Conservation (phyloP, 805 yeast genomes). For the Metschnikowia aberdeeniae region DNA sequence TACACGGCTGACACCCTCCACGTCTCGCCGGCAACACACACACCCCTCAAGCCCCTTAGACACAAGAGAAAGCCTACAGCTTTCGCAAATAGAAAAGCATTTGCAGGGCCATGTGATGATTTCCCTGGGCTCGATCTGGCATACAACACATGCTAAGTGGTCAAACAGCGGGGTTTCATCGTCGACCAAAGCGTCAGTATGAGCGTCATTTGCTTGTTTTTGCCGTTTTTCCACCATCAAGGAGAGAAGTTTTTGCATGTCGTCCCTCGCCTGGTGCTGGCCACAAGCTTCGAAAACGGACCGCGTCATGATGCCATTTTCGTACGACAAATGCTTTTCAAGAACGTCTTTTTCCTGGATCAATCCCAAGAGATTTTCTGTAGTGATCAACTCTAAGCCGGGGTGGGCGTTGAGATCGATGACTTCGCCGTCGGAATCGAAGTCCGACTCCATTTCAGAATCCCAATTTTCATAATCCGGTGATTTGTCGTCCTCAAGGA, state of each 20-base stretch:
- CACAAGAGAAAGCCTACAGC: slow-evolving; percentile 71
- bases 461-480: slow-evolving; percentile 10
- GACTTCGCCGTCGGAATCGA: slow-evolving; percentile 7
- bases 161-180: slow-evolving; percentile 27
- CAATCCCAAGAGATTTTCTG: slow-evolving; percentile 13
- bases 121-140: slow-evolving; percentile 70
- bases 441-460: slow-evolving; percentile 8
- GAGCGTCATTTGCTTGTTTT: not conserved
- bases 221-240: slow-evolving; percentile 17
- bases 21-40: slow-evolving; percentile 77
- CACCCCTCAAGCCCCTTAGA: slow-evolving; percentile 72
- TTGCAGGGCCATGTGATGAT: slow-evolving; percentile 91
- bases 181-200: slow-evolving; percentile 7
- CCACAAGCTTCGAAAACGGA: slow-evolving; percentile 20
- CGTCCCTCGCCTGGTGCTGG: slow-evolving; percentile 2
- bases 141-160: slow-evolving; percentile 65
- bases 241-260: slow-evolving; percentile 19
- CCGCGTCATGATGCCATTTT: slow-evolving; percentile 30
- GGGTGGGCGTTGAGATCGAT: slow-evolving; percentile 1
- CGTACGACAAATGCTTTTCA: slow-evolving; percentile 25
- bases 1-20: slow-evolving; percentile 61
- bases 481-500: slow-evolving; percentile 10
- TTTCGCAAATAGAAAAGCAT: slow-evolving; percentile 84
- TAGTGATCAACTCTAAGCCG: slow-evolving; percentile 12
- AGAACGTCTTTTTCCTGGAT: slow-evolving; percentile 20